Evolutionary conservation across 768 basidiomycete species (phyloP), one percentile per base, ranked within the genome.

Genomic region (Termitomyces sp.): DNA sequence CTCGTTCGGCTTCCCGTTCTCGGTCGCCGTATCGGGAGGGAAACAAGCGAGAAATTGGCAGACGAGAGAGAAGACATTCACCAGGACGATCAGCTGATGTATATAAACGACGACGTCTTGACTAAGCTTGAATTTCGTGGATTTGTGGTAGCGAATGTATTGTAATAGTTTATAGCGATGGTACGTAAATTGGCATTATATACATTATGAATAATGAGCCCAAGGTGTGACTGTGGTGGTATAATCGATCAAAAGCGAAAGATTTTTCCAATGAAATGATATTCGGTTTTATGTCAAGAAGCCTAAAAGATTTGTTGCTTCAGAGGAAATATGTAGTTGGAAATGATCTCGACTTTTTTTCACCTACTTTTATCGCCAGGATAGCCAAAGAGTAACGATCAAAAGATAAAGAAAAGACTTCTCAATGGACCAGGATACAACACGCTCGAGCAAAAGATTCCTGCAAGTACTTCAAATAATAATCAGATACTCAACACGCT

Each of bases 61-160:
- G 70, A 59, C 68, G 54, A 50, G 71, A 71, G 52, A 63, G 72
- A 54, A 71, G 71, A 42, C 74, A 69, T 48, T 74, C 76, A 22
- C 67, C 66, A 48, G 78, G 76, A 68, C 70, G 71, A 38, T 71
- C 70, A 55, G 61, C 51, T 59, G 65, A 59, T 53, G 71, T 71
- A 44, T 69, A 76, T 61, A 87, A 87, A 66, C 81, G 85, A 63
- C 76, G 86, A 67, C 81, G 86, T 60, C 65, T 86, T 64, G 84
- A 86, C 65, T 85, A 76, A 74, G 61, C 63, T 55, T 28, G 16
- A 3, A 24, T 16, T 39, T 33, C 32, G 12, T 33, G 32, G 39
- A 32, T 22, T 48, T 11, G 22, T 18, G 39, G 11, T 18, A 39
- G 20, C 32, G n/a, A 36, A 13, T 39, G 44, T 53, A 38, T 33